Evolutionary conservation across 2,329 filamentous ascomycete genomes (phyloP).

Genomic region (Eurotiales sp.): DNA sequence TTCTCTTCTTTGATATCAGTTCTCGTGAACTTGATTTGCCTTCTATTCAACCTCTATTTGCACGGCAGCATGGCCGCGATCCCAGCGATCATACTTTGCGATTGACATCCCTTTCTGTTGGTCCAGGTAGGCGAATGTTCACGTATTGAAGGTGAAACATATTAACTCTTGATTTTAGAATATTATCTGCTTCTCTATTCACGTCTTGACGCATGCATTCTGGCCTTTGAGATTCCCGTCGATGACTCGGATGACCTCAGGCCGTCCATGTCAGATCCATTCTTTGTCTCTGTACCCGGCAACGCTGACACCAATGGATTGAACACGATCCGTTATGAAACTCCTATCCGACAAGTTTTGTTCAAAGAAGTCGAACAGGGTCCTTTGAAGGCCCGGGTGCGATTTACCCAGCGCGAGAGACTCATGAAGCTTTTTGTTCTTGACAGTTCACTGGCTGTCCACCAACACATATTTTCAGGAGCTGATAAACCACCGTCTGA

Average conservation of each 20-base stretch:
- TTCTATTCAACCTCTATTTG: conserved; percentile 38
- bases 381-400: conserved; percentile 15
- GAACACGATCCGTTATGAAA: conserved; percentile 5
- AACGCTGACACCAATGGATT: conserved; percentile 13
- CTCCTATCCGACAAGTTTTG: conserved; percentile 28
- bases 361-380: conserved; percentile 31
- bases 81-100: conserved; percentile 51
- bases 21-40: conserved; percentile 22
- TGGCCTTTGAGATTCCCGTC: conserved; percentile 30
- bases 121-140: conserved; percentile 27
- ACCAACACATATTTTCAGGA: conserved; percentile 31
- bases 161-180: conserved; percentile 23
- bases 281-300: conserved; percentile 28
- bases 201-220: conserved; percentile 30
- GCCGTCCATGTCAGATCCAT: conserved; percentile 29
- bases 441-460: conserved; percentile 29
- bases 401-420: conserved; percentile 20
- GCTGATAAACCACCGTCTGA: conserved; percentile 16
- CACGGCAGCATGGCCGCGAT: conserved; percentile 54
- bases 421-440: conserved; percentile 37
- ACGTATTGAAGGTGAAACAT: background rate
- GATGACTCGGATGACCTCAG: conserved; percentile 19
- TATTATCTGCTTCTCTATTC: conserved; percentile 40
- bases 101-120: conserved; percentile 30
- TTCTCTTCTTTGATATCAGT: conserved; percentile 45